These are phyloP conservation scores for Hemisphaericaspora xylofermentans DNA, from an alignment of 1,139 yeast species.

Conservation along the genomic window DNA sequence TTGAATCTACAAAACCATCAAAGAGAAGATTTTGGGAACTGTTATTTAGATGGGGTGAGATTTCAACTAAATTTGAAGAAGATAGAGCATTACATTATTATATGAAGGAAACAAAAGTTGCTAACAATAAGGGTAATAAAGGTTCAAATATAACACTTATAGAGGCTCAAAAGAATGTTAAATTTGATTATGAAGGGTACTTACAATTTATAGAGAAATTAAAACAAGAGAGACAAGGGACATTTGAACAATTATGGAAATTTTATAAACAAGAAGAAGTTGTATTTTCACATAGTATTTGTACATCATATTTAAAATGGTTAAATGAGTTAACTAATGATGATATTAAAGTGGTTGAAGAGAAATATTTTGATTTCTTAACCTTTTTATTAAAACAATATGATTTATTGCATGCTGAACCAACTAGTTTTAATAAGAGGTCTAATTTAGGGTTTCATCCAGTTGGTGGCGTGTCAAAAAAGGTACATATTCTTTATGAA, in stretches of 20 bases:
- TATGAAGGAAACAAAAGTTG: constrained; percentile 20
- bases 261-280: constrained; percentile 26
- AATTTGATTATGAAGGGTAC: constrained; percentile 43
- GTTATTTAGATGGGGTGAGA: constrained; percentile 38
- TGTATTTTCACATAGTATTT: constrained; percentile 26
- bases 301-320: constrained; percentile 24
- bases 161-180: constrained; percentile 33
- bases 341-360: constrained; percentile 18
- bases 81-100: constrained; percentile 28
- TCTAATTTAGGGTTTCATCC: constrained; percentile 14
- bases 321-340: constrained; percentile 19
- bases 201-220: constrained; percentile 28
- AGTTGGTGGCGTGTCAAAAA: constrained; percentile 18
- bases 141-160: constrained; percentile 17
- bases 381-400: too few species aligned
- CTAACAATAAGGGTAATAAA: constrained; percentile 5
- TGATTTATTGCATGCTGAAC: constrained; percentile 18
- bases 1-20: constrained; percentile 20
- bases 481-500: constrained; percentile 25
- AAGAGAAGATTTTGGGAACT: constrained; percentile 37
- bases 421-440: constrained; percentile 12
- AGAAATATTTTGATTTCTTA: too few species aligned
- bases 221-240: constrained; percentile 24
- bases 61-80: constrained; percentile 28
- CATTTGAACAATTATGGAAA: constrained; percentile 35